Evolutionary conservation across 2,329 filamentous ascomycete genomes (phyloP), one percentile per base, ranked within the genome.

Genomic region (Colletotrichum sp.): DNA sequence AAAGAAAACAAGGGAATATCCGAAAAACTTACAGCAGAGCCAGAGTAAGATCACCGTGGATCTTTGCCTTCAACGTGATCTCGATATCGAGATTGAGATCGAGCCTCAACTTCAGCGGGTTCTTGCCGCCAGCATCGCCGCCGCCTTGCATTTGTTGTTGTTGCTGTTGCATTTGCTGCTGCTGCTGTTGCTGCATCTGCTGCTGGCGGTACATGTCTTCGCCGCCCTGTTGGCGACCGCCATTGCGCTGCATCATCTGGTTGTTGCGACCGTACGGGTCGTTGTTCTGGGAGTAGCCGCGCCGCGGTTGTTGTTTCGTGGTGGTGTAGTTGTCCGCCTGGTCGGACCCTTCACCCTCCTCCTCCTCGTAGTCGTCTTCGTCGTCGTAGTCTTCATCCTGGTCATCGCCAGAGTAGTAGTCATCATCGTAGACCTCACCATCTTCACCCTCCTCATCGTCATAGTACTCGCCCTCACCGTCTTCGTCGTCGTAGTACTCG

Each of bases 31-130:
- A 95, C 94, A 94, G 91, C 81, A 95, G 88, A 74, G 91, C 92
- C 76, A 95, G 84, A 10, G 93, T 95, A 81, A 96, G 83, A 86
- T 96, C 94, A 80, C 94, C 94, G 79, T 95, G 91, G 78, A 96
- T 95, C 83, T 92, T 93, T 24, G 94, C 94, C 87, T 95, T 95
- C 71, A 96, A 87, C 84, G 95, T 92, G 79, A 96, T 94, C 85
- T 96, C 94, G 68, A 96, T 90, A 81, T 96, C 94, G 69, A 96
- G 85, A 84, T 96, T 96, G 71, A 95, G 87, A 82, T 96, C 77
- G 9, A 78, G 77, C 69, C 74, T 70, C 73, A 78, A 76, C 67
- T 80, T 78, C 16, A 81, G 59, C 65, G 78, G 79, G 60, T 80
- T 76, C 70, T 82, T 78, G 26, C 69, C 68, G 71, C 63, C 71